Conservation (phyloP, 2,329 filamentous ascomycete genomes). For the Zelopaecilomyces penicillatus region DNA sequence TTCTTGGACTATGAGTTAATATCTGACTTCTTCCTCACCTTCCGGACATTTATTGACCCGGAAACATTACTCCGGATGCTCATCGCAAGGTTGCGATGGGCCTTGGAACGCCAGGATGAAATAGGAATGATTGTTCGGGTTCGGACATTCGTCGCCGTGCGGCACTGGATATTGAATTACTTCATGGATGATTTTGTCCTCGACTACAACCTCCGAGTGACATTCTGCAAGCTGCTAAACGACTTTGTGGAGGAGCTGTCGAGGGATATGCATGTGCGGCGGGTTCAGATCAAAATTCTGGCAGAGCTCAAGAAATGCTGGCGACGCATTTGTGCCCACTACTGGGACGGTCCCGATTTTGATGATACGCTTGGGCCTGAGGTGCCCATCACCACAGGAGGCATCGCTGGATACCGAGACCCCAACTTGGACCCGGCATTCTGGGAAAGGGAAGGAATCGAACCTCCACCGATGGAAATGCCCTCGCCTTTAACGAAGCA, state of each 20-base stretch:
- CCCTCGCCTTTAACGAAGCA: slow-evolving; percentile 23
- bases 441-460: slow-evolving; percentile 39
- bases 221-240: slow-evolving; percentile 79
- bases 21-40: slow-evolving; percentile 96
- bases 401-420: slow-evolving; percentile 55
- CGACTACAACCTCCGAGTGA: slow-evolving; percentile 62
- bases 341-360: slow-evolving; percentile 73
- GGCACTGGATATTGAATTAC: slow-evolving; percentile 98
- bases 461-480: slow-evolving; percentile 37
- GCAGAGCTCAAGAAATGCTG: slow-evolving; percentile 95
- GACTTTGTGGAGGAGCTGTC: slow-evolving; percentile 49
- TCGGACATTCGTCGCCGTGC: slow-evolving; percentile 85
- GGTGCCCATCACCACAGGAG: slow-evolving; percentile 65
- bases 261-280: slow-evolving; percentile 33
- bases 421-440: slow-evolving; percentile 45
- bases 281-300: slow-evolving; percentile 70
- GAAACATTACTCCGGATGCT: slow-evolving; percentile 74
- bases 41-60: slow-evolving; percentile 74
- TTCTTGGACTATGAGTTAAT: slow-evolving; percentile 96
- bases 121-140: slow-evolving; percentile 91
- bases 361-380: slow-evolving; percentile 54
- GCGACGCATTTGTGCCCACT: slow-evolving; percentile 80
- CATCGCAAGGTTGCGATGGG: slow-evolving; percentile 79
- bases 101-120: slow-evolving; percentile 69
- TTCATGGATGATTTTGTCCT: slow-evolving; percentile 89